Evolutionary conservation across 2,329 filamentous ascomycete genomes (phyloP).

Genomic region (Coniochaeta sp.): DNA sequence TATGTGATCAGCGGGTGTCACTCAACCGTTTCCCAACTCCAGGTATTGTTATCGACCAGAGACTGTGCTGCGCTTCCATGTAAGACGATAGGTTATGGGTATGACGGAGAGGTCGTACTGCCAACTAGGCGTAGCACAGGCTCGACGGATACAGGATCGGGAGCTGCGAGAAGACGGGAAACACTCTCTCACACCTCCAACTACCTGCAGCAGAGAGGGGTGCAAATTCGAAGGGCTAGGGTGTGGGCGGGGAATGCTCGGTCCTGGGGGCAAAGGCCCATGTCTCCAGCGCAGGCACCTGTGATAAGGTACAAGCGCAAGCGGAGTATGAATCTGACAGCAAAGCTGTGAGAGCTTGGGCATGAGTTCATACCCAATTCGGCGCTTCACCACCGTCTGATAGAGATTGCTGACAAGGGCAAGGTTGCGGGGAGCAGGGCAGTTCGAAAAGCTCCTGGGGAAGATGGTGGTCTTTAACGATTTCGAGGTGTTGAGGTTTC

Average conservation of each 20-base stretch:
- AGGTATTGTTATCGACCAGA: constrained; percentile 7
- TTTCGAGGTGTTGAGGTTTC: neutral
- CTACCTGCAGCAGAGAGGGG: neutral
- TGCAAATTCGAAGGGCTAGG: constrained; percentile 9
- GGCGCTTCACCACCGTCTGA: neutral
- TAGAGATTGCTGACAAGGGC: neutral
- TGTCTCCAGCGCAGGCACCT: constrained; percentile 12
- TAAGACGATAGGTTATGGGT: constrained; percentile 21
- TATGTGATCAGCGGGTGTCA: constrained; percentile 23
- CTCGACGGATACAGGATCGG: constrained; percentile 31
- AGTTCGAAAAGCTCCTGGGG: neutral
- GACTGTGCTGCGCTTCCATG: constrained; percentile 26
- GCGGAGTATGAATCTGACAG: neutral
- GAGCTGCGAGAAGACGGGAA: constrained; percentile 18
- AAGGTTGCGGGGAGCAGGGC: neutral
- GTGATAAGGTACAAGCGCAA: neutral
- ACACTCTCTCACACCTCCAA: constrained; percentile 18
- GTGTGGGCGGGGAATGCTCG: constrained; percentile 25
- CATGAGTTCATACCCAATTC: neutral
- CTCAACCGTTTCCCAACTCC: constrained; percentile 12
- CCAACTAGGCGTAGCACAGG: constrained; percentile 37
- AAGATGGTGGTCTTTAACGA: neutral
- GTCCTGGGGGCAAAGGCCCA: constrained; percentile 28
- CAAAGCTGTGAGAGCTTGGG: neutral
- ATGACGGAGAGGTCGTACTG: constrained; percentile 33